These are phyloP conservation scores for Sordaria brevicollis DNA, from an alignment of 495 filamentous ascomycete genomes.

Conservation along the genomic window DNA sequence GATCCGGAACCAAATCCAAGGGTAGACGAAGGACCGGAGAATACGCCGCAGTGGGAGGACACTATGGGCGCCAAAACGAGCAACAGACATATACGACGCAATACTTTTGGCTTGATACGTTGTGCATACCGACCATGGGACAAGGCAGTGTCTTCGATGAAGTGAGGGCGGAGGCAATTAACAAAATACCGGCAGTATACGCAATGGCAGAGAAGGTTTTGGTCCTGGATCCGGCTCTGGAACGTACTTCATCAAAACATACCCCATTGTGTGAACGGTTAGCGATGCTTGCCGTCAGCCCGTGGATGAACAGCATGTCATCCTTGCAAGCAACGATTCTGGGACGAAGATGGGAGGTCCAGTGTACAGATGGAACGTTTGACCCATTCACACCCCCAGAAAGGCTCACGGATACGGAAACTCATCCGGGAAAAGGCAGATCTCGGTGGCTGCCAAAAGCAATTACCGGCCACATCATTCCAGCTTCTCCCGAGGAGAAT, in stretches of 20 bases:
- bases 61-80: not conserved
- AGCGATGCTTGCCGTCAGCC: constrained; percentile 11
- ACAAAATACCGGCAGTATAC: constrained; percentile 12
- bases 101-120: constrained; percentile 16
- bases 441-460: not conserved
- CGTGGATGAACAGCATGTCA: constrained; percentile 12
- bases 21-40: not conserved
- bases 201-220: constrained; percentile 12
- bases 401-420: not conserved
- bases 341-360: constrained; percentile 9
- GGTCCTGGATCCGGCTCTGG: constrained; percentile 10
- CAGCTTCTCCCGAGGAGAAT: not conserved
- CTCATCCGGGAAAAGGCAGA: not conserved
- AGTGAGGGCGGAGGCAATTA: constrained; percentile 10
- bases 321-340: constrained; percentile 12
- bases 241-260: constrained; percentile 5
- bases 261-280: constrained; percentile 9
- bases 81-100: not conserved
- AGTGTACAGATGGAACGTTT: constrained; percentile 15
- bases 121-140: constrained; percentile 12
- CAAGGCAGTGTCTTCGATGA: not conserved
- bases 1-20: not conserved
- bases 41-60: not conserved
- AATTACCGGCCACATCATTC: not conserved
- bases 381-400: constrained; percentile 1